Evolutionary conservation across 208 protist species (phyloP).

Genomic region (Wallacemonas sp.): DNA sequence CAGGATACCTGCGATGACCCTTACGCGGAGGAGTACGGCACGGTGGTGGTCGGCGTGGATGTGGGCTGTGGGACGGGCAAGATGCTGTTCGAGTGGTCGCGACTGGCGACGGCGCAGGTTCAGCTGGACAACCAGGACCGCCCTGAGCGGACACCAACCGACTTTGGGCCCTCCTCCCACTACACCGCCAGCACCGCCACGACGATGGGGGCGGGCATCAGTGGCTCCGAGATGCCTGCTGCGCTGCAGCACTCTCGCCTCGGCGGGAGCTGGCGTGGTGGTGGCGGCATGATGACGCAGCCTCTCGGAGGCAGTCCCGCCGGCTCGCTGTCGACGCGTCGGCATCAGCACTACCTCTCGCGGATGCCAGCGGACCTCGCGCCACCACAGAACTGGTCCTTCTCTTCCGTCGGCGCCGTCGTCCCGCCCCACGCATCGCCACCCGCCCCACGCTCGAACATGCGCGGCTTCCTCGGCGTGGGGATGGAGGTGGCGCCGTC

Average conservation of each 20-base stretch:
- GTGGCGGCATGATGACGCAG: background rate
- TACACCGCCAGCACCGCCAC: background rate
- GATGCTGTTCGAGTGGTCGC: constrained; percentile 72
- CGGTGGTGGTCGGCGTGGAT: constrained; percentile 44
- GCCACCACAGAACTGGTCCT: constrained; percentile 10
- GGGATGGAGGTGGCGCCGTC: constrained; percentile 67
- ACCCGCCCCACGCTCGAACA: background rate
- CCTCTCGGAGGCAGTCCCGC: constrained; percentile 5
- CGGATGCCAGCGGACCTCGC: constrained; percentile 13
- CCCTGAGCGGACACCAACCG: background rate
- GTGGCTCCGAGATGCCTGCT: background rate
- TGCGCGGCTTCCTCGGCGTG: constrained; percentile 47
- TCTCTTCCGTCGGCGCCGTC: constrained; percentile 10
- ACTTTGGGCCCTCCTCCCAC: background rate
- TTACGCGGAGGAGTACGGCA: constrained; percentile 19
- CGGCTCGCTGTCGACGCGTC: background rate
- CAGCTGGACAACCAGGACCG: constrained; percentile 4
- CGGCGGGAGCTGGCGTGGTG: constrained; percentile 7
- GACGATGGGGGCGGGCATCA: background rate
- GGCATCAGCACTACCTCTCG: constrained; percentile 11
- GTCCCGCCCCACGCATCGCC: background rate
- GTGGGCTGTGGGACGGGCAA: constrained; percentile 74
- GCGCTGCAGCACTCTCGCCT: constrained; percentile 9
- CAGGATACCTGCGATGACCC: background rate
- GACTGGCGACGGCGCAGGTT: constrained; percentile 36